phyloP scores from a whole-genome alignment of 805 yeast genomes.

The Suhomyces faveliae region DNA sequence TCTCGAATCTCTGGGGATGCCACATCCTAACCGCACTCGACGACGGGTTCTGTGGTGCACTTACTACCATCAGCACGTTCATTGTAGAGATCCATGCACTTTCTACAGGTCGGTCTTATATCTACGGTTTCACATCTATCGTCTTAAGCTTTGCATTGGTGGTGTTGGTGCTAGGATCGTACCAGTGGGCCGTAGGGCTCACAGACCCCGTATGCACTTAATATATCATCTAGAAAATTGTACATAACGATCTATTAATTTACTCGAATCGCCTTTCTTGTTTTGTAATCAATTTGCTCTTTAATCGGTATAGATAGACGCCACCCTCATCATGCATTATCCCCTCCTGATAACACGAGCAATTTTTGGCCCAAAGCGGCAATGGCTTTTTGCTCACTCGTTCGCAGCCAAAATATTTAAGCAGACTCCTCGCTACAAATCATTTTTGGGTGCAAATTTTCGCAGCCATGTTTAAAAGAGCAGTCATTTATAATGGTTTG shows the following conservation, averaged over 20 bases:
- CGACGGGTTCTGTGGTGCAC: conserved; percentile 69
- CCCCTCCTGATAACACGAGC: conserved; percentile 3
- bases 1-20: conserved; percentile 38
- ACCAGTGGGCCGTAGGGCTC: conserved; percentile 62
- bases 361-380: neutral
- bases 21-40: conserved; percentile 53
- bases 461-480: conserved; percentile 9
- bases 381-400: conserved; percentile 2
- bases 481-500: conserved; percentile 31
- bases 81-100: conserved; percentile 56
- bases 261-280: neutral
- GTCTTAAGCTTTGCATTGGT: conserved; percentile 46
- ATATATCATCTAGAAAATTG: neutral
- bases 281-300: neutral
- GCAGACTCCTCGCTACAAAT: neutral
- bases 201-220: conserved; percentile 6
- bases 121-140: conserved; percentile 53
- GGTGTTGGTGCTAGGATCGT: conserved; percentile 67
- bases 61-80: conserved; percentile 78
- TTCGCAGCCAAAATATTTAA: neutral
- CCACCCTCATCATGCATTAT: neutral
- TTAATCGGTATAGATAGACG: too few species aligned
- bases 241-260: too few species aligned
- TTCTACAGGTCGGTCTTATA: conserved; percentile 35
- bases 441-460: conserved; percentile 4